Evolutionary conservation across 139 green algal species (phyloP).

Genomic region (Monoraphidium neglectum): DNA sequence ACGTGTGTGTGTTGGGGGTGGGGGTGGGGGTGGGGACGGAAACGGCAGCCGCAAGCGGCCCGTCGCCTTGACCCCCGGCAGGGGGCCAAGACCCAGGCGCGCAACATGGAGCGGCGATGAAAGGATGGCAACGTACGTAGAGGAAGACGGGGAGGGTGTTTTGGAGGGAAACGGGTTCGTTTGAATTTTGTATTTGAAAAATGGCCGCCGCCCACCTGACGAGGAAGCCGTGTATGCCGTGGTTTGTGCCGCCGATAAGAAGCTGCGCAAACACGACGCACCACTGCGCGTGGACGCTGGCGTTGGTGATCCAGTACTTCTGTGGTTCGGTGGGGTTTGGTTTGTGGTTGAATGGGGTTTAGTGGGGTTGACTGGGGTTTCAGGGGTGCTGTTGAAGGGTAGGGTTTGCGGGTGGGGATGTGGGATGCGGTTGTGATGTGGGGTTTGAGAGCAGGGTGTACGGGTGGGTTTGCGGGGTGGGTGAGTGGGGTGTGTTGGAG

Average conservation of each 20-base stretch:
- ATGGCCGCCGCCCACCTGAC: slow-evolving; percentile 56
- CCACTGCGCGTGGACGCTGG: slow-evolving; percentile 85
- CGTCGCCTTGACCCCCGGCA: no score
- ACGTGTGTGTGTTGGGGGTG: no score
- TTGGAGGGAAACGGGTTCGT: no score
- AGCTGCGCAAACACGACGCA: slow-evolving; percentile 88
- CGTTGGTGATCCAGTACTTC: slow-evolving; percentile 92
- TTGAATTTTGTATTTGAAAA: neutral
- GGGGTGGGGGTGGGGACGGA: no score
- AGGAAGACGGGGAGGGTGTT: no score
- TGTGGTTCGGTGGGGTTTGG: neutral
- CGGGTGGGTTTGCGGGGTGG: no score
- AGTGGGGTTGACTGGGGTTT: neutral
- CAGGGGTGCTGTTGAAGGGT: neutral
- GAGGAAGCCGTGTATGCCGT: slow-evolving; percentile 93
- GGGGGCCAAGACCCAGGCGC: no score
- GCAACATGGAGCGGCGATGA: no score
- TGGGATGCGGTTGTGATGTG: neutral
- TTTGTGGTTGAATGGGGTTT: neutral
- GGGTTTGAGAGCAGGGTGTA: no score
- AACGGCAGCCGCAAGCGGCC: no score
- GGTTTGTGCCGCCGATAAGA: slow-evolving; percentile 45
- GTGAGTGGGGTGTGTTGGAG: no score
- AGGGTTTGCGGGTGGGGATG: neutral
- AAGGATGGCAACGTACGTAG: no score